Base-by-base conservation (phyloP, 257 asterid species). In the Petunia axillaris region DNA sequence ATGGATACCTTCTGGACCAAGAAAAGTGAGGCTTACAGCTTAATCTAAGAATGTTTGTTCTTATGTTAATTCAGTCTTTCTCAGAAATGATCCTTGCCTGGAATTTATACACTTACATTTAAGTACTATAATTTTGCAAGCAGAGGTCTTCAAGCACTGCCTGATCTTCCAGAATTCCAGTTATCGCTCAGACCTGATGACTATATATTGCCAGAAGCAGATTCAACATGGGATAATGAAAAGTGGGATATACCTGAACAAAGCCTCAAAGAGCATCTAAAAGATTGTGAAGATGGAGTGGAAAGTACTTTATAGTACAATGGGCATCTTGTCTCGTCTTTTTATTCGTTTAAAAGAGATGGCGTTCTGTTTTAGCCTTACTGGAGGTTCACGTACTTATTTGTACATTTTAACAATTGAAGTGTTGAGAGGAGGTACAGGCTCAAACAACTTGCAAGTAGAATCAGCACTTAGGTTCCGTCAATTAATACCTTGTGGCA, bases 91-190 rank as follows among this genome's bases (percentile, higher is more conserved):
- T 39, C 16, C 14, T 3, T 8, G 37, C 11, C 5, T 39, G 2
- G 15, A 4, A 3, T 39, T 1, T 2, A 40, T 4, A 10, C 75
- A 68, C 73, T 39, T 63, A 35, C 78, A 11, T 75, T 37, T 76
- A 41, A 60, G 3, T 64, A 10, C 48, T 44, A 2, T 15, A 44
- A 55, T 1, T 8, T 52, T 46, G 37, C 71, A 67, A 79, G 87
- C 87, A 92, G 97, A 81, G 84, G 82, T 55, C 86, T 87, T 74
- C 89, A 73, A 48, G 73, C 35, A 11, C 82, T 91, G 77, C 93
- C 98, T 0, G 92, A 90, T 64, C 97, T 94, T 84, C 98, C 97
- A 63, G 97, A 92, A 50, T 94, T 94, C 81, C 89, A 90, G 87
- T 64, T 92, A 83, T 94, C 97, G 0, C 81, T 94, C 81, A 91